phyloP scores from a whole-genome alignment of 2,329 filamentous ascomycete genomes.

The Arthrobotrys megalospora region DNA sequence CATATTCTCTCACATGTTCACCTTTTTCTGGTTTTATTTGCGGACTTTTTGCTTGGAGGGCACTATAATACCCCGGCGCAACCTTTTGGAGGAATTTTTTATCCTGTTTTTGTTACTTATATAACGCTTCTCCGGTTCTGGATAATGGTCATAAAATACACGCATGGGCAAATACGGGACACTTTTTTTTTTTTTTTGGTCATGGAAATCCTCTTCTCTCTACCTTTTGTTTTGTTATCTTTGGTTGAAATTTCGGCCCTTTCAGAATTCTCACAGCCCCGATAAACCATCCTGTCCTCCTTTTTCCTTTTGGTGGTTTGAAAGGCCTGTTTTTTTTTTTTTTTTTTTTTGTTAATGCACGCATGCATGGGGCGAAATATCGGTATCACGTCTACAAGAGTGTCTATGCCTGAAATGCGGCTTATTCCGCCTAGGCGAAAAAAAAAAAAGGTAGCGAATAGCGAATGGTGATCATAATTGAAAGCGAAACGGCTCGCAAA shows the following conservation, averaged over 20 bases:
- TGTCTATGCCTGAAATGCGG: constrained; percentile 13
- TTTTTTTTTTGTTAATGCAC: neutral
- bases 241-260: neutral
- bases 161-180: constrained; percentile 13
- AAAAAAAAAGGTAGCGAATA: too few species aligned
- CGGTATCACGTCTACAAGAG: neutral
- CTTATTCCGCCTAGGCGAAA: constrained; percentile 11
- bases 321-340: constrained; percentile 4
- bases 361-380: neutral
- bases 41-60: constrained; percentile 49
- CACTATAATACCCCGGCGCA: constrained; percentile 61
- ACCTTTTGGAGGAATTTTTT: constrained; percentile 37
- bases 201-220: neutral
- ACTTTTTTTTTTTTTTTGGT: neutral
- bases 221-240: neutral
- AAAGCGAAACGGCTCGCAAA: constrained; percentile 10
- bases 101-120: constrained; percentile 19
- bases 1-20: constrained; percentile 8
- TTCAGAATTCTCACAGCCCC: too few species aligned
- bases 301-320: constrained; percentile 6
- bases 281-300: too few species aligned
- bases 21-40: constrained; percentile 9
- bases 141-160: constrained; percentile 17
- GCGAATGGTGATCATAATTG: neutral
- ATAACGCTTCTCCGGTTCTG: constrained; percentile 3